Conservation (phyloP, 257 asterid species). For the Nicotiana knightiana region DNA sequence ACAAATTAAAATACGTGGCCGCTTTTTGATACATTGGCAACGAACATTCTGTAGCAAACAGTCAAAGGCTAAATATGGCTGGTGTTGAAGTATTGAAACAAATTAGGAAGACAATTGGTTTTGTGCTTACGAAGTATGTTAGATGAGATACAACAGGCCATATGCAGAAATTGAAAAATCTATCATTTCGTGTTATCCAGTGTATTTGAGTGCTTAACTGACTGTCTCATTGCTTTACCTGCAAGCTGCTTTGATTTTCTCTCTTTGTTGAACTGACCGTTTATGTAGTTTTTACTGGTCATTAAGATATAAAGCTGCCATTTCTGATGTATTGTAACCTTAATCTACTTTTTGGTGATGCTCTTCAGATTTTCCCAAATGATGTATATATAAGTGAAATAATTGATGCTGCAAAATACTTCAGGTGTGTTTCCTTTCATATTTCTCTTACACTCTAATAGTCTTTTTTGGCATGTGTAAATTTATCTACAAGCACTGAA, state of each 20-base stretch:
- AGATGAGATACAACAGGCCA: neutral
- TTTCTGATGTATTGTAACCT: neutral
- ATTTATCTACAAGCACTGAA: neutral
- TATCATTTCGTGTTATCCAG: neutral
- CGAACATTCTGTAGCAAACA: neutral
- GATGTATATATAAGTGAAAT: constrained; percentile 69
- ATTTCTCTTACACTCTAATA: constrained; percentile 11
- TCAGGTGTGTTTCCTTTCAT: constrained; percentile 40
- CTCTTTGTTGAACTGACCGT: neutral
- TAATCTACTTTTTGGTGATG: neutral
- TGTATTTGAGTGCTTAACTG: neutral
- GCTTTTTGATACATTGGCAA: neutral
- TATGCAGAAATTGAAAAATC: neutral
- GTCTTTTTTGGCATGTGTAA: neutral
- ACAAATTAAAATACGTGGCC: neutral
- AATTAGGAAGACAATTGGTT: neutral
- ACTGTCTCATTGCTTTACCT: neutral
- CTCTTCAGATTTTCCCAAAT: constrained; percentile 74
- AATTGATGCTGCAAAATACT: constrained; percentile 51
- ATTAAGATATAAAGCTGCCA: neutral
- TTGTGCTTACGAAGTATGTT: neutral
- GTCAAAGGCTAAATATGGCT: too few relatives aligned
- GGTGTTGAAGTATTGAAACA: too few relatives aligned
- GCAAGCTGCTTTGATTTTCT: constrained; percentile 5
- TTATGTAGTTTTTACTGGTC: neutral